These are phyloP conservation scores for Skeletonema menzelii DNA, from an alignment of 108 stramenopile genomes.

Conservation along the genomic window DNA sequence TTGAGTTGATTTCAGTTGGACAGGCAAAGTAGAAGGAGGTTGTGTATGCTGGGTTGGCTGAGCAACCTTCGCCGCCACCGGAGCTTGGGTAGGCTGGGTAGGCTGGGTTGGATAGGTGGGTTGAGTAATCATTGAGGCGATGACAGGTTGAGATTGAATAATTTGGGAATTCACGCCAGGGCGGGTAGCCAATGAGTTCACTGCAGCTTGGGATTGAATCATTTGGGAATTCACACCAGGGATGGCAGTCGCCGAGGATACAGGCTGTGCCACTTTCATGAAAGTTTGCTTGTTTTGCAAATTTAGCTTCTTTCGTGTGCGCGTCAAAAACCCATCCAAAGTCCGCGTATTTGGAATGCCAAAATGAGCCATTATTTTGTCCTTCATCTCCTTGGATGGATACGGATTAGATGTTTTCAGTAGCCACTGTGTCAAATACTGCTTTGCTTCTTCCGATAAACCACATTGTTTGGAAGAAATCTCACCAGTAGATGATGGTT, in stretches of 20 bases:
- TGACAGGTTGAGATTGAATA: background rate
- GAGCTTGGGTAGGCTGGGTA: too few relatives aligned
- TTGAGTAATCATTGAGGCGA: background rate
- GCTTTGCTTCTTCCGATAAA: conserved; percentile 25
- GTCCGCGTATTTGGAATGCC: conserved; percentile 20
- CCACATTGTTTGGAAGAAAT: conserved; percentile 4
- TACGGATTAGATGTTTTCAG: conserved; percentile 30
- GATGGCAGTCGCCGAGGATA: background rate
- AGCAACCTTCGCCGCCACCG: background rate
- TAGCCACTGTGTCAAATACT: conserved; percentile 38
- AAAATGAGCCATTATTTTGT: conserved; percentile 30
- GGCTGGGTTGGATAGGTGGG: background rate
- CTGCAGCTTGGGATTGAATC: background rate
- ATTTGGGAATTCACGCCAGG: background rate
- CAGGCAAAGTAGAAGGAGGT: background rate
- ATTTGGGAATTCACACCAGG: background rate
- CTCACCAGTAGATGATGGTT: background rate
- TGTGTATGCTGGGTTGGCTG: background rate
- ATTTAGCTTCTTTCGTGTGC: conserved; percentile 20
- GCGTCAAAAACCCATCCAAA: conserved; percentile 35
- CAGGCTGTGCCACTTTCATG: background rate
- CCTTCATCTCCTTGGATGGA: conserved; percentile 38
- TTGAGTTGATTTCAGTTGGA: background rate
- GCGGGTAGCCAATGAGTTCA: background rate
- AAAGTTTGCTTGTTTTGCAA: background rate